These are phyloP conservation scores for Pleochaeta shiraiana DNA, from an alignment of 2,329 filamentous ascomycete species.

Conservation along the genomic window DNA sequence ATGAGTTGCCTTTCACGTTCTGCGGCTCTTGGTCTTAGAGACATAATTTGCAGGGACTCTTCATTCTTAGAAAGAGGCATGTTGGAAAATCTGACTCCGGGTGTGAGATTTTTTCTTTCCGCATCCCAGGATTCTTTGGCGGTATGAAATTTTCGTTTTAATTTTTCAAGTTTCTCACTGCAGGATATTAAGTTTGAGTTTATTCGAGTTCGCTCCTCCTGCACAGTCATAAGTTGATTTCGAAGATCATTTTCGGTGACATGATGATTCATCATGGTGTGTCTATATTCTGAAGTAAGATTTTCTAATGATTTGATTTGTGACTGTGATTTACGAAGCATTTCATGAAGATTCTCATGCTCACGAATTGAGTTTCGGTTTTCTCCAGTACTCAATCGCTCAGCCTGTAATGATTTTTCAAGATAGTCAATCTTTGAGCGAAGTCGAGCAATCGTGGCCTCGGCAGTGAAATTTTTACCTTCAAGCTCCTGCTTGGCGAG, in stretches of 20 bases:
- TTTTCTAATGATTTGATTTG: constrained; percentile 49
- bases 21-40: neutral
- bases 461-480: constrained; percentile 21
- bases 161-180: constrained; percentile 11
- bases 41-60: neutral
- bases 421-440: constrained; percentile 26
- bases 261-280: constrained; percentile 34
- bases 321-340: constrained; percentile 38
- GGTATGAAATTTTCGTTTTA: constrained; percentile 21
- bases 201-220: constrained; percentile 35
- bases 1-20: constrained; percentile 39
- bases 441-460: constrained; percentile 25
- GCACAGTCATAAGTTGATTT: constrained; percentile 45
- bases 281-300: constrained; percentile 46
- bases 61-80: constrained; percentile 18
- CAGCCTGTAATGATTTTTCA: constrained; percentile 28
- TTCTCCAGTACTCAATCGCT: constrained; percentile 31
- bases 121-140: constrained; percentile 24
- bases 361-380: constrained; percentile 36
- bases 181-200: constrained; percentile 10
- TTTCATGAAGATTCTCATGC: constrained; percentile 34
- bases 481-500: constrained; percentile 23
- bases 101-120: constrained; percentile 22
- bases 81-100: constrained; percentile 21
- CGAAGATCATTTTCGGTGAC: constrained; percentile 37